Percentiles rank a stretch among this genome's conserved stretches.
phyloP scores from a whole-genome alignment of 805 yeast species.

The Priceomyces haplophilus region DNA sequence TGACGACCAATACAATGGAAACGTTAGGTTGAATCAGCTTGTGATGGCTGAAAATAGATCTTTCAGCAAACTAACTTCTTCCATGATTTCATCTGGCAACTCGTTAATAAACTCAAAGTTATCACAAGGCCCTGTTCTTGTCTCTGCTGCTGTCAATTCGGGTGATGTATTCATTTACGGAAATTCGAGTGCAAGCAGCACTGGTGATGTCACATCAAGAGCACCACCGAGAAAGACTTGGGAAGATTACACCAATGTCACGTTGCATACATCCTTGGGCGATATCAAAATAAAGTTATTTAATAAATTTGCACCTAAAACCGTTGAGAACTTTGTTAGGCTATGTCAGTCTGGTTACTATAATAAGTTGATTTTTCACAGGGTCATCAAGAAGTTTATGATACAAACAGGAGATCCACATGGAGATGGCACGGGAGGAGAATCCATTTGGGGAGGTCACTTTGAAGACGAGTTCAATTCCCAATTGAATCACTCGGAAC shows the following conservation, averaged over 20 bases:
- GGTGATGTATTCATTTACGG: conserved; percentile 12
- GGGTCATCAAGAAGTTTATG: conserved; percentile 25
- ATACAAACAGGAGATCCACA: conserved; percentile 25
- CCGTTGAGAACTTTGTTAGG: conserved; percentile 40
- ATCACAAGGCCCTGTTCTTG: conserved; percentile 10
- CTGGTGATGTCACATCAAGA: conserved; percentile 8
- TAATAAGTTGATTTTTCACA: conserved; percentile 29
- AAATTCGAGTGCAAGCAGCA: conserved; percentile 1
- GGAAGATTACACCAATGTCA: conserved; percentile 5
- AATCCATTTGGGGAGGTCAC: conserved; percentile 24
- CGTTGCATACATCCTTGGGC: conserved; percentile 39
- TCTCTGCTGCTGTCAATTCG: conserved; percentile 12
- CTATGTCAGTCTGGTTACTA: conserved; percentile 37
- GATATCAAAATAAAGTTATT: conserved; percentile 38
- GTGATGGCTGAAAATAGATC: conserved; percentile 12
- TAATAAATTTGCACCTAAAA: conserved; percentile 35
- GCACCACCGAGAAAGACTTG: conserved; percentile 2
- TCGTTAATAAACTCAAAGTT: conserved; percentile 14
- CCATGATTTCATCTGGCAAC: conserved; percentile 18
- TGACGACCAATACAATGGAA: conserved; percentile 9
- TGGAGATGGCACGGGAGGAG: conserved; percentile 27
- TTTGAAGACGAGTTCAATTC: conserved; percentile 28
- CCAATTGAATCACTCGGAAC: conserved; percentile 23
- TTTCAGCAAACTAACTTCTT: conserved; percentile 9
- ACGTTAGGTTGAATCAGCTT: conserved; percentile 9